phyloP scores from a whole-genome alignment of 345 rosid species.

The Carallia brachiata region DNA sequence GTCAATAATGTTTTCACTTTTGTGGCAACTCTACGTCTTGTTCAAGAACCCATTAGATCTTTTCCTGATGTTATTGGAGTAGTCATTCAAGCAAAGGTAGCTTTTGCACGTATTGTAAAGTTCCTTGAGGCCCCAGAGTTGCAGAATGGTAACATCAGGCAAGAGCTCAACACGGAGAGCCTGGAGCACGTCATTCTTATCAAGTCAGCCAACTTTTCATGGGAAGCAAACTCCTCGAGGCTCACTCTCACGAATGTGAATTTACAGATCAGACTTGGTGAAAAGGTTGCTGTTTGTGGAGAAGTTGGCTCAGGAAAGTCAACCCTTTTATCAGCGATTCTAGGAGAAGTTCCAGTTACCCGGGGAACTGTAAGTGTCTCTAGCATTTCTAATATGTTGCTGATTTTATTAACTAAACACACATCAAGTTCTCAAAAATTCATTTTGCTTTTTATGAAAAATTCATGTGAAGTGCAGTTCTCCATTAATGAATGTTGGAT shows the following conservation, averaged over 20 bases:
- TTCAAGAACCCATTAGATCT: slow-evolving; percentile 77
- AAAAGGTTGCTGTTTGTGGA: slow-evolving; percentile 87
- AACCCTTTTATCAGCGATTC: slow-evolving; percentile 84
- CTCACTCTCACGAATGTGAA: slow-evolving; percentile 60
- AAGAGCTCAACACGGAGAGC: slow-evolving; percentile 27
- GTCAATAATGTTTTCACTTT: slow-evolving; percentile 92
- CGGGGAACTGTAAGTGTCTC: slow-evolving; percentile 61
- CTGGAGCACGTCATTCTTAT: slow-evolving; percentile 39
- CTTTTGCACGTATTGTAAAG: slow-evolving; percentile 67
- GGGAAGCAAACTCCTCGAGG: slow-evolving; percentile 63
- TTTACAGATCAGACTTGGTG: slow-evolving; percentile 56
- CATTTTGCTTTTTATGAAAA: not conserved
- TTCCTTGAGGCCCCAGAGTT: slow-evolving; percentile 94
- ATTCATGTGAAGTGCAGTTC: not conserved
- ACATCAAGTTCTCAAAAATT: not conserved
- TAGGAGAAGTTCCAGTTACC: slow-evolving; percentile 73
- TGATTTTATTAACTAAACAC: not conserved
- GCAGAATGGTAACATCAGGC: slow-evolving; percentile 46
- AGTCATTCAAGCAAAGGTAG: slow-evolving; percentile 85
- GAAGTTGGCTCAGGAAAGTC: slow-evolving; percentile 99
- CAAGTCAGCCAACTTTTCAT: slow-evolving; percentile 66
- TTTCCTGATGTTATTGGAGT: slow-evolving; percentile 88
- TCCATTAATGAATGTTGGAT: slow-evolving; percentile 1
- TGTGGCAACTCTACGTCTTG: slow-evolving; percentile 82
- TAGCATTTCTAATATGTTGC: not conserved